Evolutionary conservation across 345 rosid species (phyloP).

Genomic region (Eucalyptus viminalis): DNA sequence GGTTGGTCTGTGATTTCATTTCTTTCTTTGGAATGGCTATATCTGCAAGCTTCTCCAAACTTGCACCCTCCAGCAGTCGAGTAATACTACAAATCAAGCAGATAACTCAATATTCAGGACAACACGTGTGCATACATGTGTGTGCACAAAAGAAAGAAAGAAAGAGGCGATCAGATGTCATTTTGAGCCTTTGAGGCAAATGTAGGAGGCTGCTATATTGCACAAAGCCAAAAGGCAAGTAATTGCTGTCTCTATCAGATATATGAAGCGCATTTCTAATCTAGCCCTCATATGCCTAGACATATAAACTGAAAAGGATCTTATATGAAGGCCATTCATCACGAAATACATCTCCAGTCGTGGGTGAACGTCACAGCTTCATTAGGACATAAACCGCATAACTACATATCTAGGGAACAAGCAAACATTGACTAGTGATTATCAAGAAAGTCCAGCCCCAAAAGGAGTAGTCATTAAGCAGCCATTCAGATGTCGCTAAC

Average conservation of each 20-base stretch:
- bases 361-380: not conserved
- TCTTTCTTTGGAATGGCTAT: constrained; percentile 8
- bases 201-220: not conserved
- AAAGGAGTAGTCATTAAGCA: not conserved
- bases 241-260: not conserved
- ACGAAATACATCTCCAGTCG: not conserved
- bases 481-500: not conserved
- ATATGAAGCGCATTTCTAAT: not conserved
- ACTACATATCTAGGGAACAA: not conserved
- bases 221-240: not conserved
- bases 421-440: not conserved
- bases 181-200: not conserved
- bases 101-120: not conserved
- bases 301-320: not conserved
- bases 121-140: not conserved
- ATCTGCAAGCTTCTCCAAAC: constrained; percentile 10
- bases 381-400: not conserved
- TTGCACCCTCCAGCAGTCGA: constrained; percentile 8
- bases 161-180: not conserved
- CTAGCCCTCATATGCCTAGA: not conserved
- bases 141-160: not conserved
- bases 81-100: constrained; percentile 7
- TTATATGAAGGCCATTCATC: not conserved
- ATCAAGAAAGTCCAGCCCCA: not conserved
- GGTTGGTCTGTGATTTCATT: not conserved